Conservation (phyloP, 192 early-diverging fungal genomes). For the Umbelopsis sp. region DNA sequence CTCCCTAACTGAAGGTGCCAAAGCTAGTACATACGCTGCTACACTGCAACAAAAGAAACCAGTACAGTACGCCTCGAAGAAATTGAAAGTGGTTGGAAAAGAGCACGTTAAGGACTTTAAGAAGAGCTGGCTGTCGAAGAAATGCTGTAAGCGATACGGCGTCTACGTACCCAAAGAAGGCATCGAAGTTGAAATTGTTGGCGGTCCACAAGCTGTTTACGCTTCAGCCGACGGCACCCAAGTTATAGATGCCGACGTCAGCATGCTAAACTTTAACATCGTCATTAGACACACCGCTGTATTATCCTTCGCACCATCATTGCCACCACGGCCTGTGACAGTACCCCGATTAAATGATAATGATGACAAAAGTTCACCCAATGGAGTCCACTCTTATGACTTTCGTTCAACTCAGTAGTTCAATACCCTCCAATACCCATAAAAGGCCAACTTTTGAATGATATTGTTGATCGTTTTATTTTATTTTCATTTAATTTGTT, state of each 20-base stretch:
- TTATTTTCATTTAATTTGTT: no score
- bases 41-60: neutral
- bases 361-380: neutral
- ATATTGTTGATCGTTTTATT: no score
- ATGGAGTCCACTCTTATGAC: no score
- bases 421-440: neutral
- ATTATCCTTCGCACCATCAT: neutral
- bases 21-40: neutral
- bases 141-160: neutral
- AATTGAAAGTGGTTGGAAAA: neutral
- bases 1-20: neutral
- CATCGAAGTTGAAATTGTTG: neutral
- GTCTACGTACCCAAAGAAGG: neutral
- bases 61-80: neutral
- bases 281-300: neutral
- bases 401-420: no score
- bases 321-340: neutral
- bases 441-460: no score
- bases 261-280: neutral
- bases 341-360: neutral
- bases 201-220: slow-evolving; percentile 1
- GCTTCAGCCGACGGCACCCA: neutral
- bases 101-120: neutral
- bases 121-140: slow-evolving; percentile 4
- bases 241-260: slow-evolving; percentile 2